phyloP scores from a whole-genome alignment of 2,329 filamentous ascomycete genomes.

The Penicillium sp. region DNA sequence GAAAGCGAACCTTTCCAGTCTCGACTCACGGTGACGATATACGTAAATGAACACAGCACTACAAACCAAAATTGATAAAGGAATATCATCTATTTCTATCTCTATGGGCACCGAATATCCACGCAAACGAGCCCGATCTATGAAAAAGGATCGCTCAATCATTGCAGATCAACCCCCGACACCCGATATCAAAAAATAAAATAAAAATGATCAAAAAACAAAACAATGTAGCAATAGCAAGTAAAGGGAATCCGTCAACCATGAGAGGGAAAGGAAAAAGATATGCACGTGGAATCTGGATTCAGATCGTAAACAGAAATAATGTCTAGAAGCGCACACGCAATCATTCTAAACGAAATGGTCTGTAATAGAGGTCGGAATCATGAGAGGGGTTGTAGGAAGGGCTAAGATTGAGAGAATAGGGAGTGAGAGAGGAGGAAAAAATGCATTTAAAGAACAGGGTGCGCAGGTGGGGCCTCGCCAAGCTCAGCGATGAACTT shows the following conservation, averaged over 20 bases:
- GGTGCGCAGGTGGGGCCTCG: constrained; percentile 64
- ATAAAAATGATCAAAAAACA: constrained; percentile 7
- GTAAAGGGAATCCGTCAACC: constrained; percentile 18
- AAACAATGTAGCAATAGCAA: background rate
- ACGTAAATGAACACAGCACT: too few species aligned
- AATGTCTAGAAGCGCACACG: constrained; percentile 16
- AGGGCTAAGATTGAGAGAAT: too few species aligned
- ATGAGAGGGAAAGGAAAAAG: constrained; percentile 11
- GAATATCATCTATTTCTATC: constrained; percentile 24
- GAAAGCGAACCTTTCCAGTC: too few species aligned
- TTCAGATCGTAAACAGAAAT: constrained; percentile 13
- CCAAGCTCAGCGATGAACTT: constrained; percentile 78
- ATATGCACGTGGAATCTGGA: constrained; percentile 22
- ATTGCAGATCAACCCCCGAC: constrained; percentile 1
- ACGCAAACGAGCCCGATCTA: constrained; percentile 13
- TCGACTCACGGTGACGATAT: too few species aligned
- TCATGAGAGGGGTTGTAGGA: constrained; percentile 8
- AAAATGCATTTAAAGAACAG: constrained; percentile 57
- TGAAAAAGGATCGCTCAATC: constrained; percentile 5
- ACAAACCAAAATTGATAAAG: background rate
- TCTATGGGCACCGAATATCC: constrained; percentile 21
- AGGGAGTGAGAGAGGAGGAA: background rate
- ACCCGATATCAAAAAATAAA: constrained; percentile 15
- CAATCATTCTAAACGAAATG: constrained; percentile 14
- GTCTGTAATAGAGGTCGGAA: constrained; percentile 5